Evolutionary conservation across 2,329 filamentous ascomycete genomes (phyloP), one percentile per base, ranked within the genome.

Genomic region (Colletotrichum salicis): DNA sequence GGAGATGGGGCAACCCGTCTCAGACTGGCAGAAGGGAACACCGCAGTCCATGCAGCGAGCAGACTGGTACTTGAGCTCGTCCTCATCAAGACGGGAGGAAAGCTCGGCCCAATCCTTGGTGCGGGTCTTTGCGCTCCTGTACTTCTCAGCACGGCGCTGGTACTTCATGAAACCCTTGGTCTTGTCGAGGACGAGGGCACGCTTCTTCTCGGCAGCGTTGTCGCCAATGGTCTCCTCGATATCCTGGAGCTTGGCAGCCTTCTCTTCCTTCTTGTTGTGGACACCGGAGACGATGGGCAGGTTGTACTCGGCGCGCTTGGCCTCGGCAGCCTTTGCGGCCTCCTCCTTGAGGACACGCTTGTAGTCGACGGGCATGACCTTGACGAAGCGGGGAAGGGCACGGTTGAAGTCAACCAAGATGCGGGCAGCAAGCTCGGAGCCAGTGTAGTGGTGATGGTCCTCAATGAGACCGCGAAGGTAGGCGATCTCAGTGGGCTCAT

Each of bases 1-100:
- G 76, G 92, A 95, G 82, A 98, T 98, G 1, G 96, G 96, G 81
- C 96, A 98, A 60, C 96, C 96, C 74, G 94, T 95, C 77, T 98
- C 96, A 24, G 95, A 97, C 83, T 98, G 96, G 78, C 96, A 98
- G 89, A 98, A 98, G 1, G 96, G 96, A 73, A 98, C 95, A 90
- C 96, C 96, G 73, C 96, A 98, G 85, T 98, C 96, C 96, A 98
- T 98, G 87, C 96, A 98, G 75, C 96, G 94, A 73, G 96, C 96
- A 58, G 95, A 93, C 84, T 98, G 96, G 80, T 97, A 98, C 86
- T 98, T 98, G 75, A 98, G 90, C 84, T 97, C 95, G 76, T 98
- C 96, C 82, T 97, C 95, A 75, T 94, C 94, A 60, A 98, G 89
- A 70, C 96, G 93, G 78, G 90, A 90, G 71, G 92, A 96, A 58